Evolutionary conservation across 140 eudicot genomes (phyloP).

Genomic region (Stevia rebaudiana): DNA sequence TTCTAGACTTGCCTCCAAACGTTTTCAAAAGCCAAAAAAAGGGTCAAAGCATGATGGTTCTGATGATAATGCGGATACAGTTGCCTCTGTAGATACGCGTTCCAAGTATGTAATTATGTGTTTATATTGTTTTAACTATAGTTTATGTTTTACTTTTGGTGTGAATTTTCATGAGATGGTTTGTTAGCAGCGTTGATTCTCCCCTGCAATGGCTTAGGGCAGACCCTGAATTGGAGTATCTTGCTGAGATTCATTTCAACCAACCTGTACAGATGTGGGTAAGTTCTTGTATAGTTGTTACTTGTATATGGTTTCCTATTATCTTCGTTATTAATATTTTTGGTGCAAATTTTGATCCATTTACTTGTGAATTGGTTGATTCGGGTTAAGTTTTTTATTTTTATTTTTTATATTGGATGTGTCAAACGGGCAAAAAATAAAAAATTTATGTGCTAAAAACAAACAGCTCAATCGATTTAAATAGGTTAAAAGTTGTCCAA

Average conservation of each 20-base stretch:
- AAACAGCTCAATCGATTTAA: background rate
- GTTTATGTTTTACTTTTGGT: slow-evolving; percentile 1
- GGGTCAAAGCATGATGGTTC: slow-evolving; percentile 85
- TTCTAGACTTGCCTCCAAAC: slow-evolving; percentile 88
- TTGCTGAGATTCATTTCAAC: slow-evolving; percentile 84
- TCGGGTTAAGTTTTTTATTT: background rate
- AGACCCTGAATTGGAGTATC: slow-evolving; percentile 97
- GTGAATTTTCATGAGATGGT: slow-evolving; percentile 1
- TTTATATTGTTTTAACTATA: background rate
- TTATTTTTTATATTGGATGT: background rate
- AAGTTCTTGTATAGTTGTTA: slow-evolving; percentile 27
- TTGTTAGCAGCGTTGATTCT: slow-evolving; percentile 68
- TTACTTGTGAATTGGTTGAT: background rate
- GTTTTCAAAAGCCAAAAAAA: slow-evolving; percentile 79
- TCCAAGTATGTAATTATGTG: slow-evolving; percentile 48
- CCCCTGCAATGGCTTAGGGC: slow-evolving; percentile 96
- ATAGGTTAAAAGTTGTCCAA: background rate
- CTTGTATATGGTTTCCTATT: slow-evolving; percentile 3
- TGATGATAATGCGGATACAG: slow-evolving; percentile 79
- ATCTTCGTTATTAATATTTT: background rate
- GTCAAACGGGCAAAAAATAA: background rate
- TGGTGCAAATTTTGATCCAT: background rate
- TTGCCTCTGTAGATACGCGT: slow-evolving; percentile 53
- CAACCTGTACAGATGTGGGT: slow-evolving; percentile 99
- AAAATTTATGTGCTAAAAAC: too few species aligned